Base-by-base conservation (phyloP, 805 yeast genomes). In the Ogataea ramenticola region DNA sequence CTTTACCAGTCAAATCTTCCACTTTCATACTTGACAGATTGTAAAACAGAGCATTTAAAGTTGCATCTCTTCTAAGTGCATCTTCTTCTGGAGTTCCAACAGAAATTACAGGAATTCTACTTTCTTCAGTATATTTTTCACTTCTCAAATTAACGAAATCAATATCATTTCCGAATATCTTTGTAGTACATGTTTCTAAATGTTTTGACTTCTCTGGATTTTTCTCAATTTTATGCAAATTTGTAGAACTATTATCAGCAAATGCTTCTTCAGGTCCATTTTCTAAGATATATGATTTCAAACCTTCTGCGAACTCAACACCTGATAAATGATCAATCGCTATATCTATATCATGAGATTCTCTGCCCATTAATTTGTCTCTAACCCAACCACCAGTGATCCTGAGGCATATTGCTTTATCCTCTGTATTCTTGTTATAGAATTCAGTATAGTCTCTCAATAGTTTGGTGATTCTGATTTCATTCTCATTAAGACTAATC, bases 341-440 rank as follows among this genome's bases (percentile, higher is more conserved):
- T 40, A 93, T 86, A 55, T 93, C 99, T 27, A 93, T 70, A 61
- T 93, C 99, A 57, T 91, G 80, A 36, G 91, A 81, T 20, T 77
- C 79, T 39, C 74, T 72, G 0, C 96, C 95, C 27, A 93, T 67
- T 26, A 93, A 67, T 64, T 93, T 93, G 62, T 93, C 99, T 53
- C 99, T 74, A 2, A 93, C 99, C 99, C 99, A 91, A 0, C 99
- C 99, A 31, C 99, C 99, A 0, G 97, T 90, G 51, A 93, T 86
- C 47, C 99, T 63, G 14, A 86, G 69, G 3, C 50, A 49, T n/a
- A 62, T 41, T 4, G 60, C 59, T 40, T 53, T 44, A 14, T 33
- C 42, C 6, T 15, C 24, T 9, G 35, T 26, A 3, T 42, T 38
- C 3, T 24, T 36, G 42, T 62, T 62, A 40, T 58, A 61, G 21